Evolutionary conservation across 345 rosid species (phyloP).

Genomic region (Salix udensis): DNA sequence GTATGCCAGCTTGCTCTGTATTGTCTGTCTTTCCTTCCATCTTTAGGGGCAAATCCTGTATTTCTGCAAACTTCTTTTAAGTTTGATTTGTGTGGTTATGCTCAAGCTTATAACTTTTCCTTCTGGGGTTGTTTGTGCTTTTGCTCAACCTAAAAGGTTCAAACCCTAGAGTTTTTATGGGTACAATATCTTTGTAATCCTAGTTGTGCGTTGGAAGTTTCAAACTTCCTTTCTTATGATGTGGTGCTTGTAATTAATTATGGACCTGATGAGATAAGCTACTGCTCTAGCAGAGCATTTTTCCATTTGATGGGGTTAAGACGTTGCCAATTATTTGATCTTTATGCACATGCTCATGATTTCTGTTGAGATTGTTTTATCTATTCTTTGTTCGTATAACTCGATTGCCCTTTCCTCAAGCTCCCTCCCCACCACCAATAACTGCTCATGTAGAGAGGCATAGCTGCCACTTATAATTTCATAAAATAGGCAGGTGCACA

Average conservation of each 20-base stretch:
- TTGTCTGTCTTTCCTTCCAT: neutral
- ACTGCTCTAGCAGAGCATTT: neutral
- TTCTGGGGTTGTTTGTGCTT: neutral
- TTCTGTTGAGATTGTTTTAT: neutral
- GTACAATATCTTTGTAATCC: neutral
- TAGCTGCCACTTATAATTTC: neutral
- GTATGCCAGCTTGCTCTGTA: neutral
- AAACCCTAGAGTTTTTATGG: neutral
- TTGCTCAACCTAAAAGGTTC: neutral
- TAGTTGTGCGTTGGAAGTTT: neutral
- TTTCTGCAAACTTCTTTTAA: neutral
- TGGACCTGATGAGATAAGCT: neutral
- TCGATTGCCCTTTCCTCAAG: neutral
- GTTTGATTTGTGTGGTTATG: neutral
- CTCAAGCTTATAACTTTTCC: neutral
- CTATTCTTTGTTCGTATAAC: neutral
- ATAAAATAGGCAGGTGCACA: neutral
- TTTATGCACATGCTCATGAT: neutral
- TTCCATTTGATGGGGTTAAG: neutral
- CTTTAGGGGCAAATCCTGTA: neutral
- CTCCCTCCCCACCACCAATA: neutral
- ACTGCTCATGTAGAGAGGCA: neutral
- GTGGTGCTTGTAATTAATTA: neutral
- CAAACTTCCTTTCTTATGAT: neutral
- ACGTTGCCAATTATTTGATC: neutral